Conservation (phyloP, 257 asterid genomes). For the Verbascum thapsus region DNA sequence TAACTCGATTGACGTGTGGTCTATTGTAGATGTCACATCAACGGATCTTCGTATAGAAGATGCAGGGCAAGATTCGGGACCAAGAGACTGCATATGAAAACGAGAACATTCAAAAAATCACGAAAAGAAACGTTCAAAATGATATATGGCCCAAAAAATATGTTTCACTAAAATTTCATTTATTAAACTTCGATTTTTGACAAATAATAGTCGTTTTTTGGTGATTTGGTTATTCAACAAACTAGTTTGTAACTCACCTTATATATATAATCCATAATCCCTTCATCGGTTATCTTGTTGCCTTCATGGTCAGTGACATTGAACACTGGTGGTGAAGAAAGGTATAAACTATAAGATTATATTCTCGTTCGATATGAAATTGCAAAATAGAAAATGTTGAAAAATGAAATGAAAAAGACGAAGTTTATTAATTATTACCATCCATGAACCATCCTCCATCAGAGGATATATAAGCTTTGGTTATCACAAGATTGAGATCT, state of each 20-base stretch:
- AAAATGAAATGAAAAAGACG: neutral
- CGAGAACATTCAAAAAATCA: too few relatives aligned
- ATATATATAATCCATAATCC: constrained; percentile 68
- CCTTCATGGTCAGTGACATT: constrained; percentile 89
- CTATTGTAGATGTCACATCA: constrained; percentile 60
- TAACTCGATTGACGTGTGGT: constrained; percentile 90
- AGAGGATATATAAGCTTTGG: constrained; percentile 87
- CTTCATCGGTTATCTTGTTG: constrained; percentile 86
- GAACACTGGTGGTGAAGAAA: constrained; percentile 54
- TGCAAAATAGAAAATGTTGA: neutral
- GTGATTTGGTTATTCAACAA: too few relatives aligned
- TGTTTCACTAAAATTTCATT: too few relatives aligned
- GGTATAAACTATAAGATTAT: neutral
- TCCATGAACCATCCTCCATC: constrained; percentile 99
- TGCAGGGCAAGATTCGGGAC: constrained; percentile 96
- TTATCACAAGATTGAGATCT: constrained; percentile 81
- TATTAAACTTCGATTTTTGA: too few relatives aligned
- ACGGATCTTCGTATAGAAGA: constrained; percentile 91
- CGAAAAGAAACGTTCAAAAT: too few relatives aligned
- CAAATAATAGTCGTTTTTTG: too few relatives aligned
- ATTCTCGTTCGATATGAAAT: constrained; percentile 22
- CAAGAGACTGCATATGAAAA: constrained; percentile 70
- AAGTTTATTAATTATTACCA: constrained; percentile 58
- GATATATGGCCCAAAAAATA: too few relatives aligned
- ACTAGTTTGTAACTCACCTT: constrained; percentile 78